Evolutionary conservation across 306 rosid genomes (phyloP).

Genomic region (Senna siamea): DNA sequence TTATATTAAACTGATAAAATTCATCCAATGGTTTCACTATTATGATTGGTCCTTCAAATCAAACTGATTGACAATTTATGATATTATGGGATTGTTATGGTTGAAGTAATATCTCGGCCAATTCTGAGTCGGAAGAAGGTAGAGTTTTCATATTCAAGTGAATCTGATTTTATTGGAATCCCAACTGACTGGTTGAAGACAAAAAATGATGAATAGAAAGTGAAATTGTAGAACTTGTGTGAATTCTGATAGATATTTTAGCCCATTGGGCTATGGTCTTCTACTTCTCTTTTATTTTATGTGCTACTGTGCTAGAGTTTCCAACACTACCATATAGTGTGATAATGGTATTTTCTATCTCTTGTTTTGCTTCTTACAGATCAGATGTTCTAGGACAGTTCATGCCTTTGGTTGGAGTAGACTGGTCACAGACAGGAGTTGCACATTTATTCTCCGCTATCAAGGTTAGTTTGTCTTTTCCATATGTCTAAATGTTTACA

Average conservation of each 20-base stretch:
- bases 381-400: constrained; percentile 97
- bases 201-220: not conserved
- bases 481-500: constrained; percentile 24
- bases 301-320: not conserved
- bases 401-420: constrained; percentile 97
- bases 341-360: constrained; percentile 28
- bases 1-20: constrained; percentile 1
- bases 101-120: constrained; percentile 21
- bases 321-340: constrained; percentile 1
- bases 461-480: constrained; percentile 61
- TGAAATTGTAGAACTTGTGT: constrained; percentile 6
- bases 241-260: constrained; percentile 19
- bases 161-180: constrained; percentile 24
- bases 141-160: constrained; percentile 5
- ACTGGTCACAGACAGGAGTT: constrained; percentile 97
- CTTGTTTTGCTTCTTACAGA: constrained; percentile 48
- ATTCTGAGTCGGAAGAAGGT: not conserved
- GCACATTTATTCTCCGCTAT: constrained; percentile 94
- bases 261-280: not conserved
- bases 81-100: not conserved
- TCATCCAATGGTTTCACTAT: constrained; percentile 6
- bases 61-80: constrained; percentile 29
- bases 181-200: not conserved
- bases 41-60: not conserved
- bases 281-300: constrained; percentile 6